Evolutionary conservation across 768 basidiomycete genomes (phyloP), one percentile per base, ranked within the genome.

Genomic region (Calocybe indica): DNA sequence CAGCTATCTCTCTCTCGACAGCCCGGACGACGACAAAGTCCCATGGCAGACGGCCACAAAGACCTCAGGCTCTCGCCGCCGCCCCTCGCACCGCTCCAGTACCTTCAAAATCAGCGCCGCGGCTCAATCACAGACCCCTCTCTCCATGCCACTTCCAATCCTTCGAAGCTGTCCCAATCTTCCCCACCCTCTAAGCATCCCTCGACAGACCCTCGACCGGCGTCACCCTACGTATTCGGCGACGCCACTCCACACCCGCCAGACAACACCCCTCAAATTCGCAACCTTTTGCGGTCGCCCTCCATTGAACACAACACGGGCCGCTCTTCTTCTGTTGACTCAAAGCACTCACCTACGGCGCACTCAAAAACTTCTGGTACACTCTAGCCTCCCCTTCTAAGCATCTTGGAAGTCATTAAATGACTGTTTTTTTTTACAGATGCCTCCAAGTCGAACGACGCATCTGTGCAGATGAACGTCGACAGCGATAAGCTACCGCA

Each of bases 91-190:
- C 87, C 88, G 7, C 80, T 90, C 57, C 83, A 88, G 61, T 82
- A 77, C 61, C 75, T 89, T 22, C 87, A 88, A 62, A 87, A 77
- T 46, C 88, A 89, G 59, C 79, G 88, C n/a, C 70, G 87, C 49
- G 86, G 86, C 50, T 90, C 89, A 1, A 84, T 88, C 60, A 88
- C 88, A 6, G 89, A 91, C 70, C 88, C 88, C 3, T 82, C 83
- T 37, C 73, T 89, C 43, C 85, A 88, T 66, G 81, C 82, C 50
- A 71, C 79, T 28, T 64, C 73, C 4, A 32, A 11, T 34, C 22
- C 22, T 22, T 22, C 22, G 2, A 22, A 22, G 4, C 22, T 22
- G 2, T 22, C 22, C 22, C 22, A 22, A 22, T 22, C 22, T 22
- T 22, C 22, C 22, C 22, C 22, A 22, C 22, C 22, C 48, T 54